phyloP scores from a whole-genome alignment of 129 eudicot species.

The Chrysanthemum makinoi region DNA sequence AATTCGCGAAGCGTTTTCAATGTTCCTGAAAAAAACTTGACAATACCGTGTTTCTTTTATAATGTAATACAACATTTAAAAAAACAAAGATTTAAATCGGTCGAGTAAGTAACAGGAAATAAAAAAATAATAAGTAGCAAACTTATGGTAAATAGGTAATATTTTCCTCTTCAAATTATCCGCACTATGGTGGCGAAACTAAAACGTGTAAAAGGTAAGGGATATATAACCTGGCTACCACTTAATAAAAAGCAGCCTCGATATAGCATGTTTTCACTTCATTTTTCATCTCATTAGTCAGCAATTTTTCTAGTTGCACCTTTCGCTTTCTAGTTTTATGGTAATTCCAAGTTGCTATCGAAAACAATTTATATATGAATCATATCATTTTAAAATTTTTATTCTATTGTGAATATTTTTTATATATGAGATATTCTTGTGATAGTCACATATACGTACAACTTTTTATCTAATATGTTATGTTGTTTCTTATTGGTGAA shows the following conservation, averaged over 20 bases:
- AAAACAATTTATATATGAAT: background rate
- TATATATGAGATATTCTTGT: too few relatives aligned
- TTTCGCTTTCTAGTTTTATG: background rate
- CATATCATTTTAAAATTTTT: too few relatives aligned
- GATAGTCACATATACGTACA: too few relatives aligned
- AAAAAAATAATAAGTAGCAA: too few relatives aligned
- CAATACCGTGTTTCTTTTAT: background rate
- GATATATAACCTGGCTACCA: slow-evolving; percentile 3
- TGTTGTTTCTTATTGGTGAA: slow-evolving; percentile 5
- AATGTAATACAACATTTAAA: background rate
- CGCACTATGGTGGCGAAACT: too few relatives aligned
- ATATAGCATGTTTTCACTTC: slow-evolving; percentile 21
- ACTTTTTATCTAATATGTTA: slow-evolving; percentile 11
- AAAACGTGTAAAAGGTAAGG: too few relatives aligned
- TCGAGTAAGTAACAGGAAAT: too few relatives aligned
- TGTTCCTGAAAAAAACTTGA: too few relatives aligned
- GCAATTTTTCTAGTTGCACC: background rate
- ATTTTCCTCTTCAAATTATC: too few relatives aligned
- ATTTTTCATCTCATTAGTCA: slow-evolving; percentile 13
- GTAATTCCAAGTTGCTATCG: background rate
- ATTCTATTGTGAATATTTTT: too few relatives aligned
- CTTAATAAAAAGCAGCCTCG: slow-evolving; percentile 5
- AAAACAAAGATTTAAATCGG: background rate
- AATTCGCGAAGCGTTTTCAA: too few relatives aligned
- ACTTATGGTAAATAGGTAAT: too few relatives aligned